Base-by-base conservation (phyloP, 2,329 filamentous ascomycete genomes). In the Epichloe festucae region DNA sequence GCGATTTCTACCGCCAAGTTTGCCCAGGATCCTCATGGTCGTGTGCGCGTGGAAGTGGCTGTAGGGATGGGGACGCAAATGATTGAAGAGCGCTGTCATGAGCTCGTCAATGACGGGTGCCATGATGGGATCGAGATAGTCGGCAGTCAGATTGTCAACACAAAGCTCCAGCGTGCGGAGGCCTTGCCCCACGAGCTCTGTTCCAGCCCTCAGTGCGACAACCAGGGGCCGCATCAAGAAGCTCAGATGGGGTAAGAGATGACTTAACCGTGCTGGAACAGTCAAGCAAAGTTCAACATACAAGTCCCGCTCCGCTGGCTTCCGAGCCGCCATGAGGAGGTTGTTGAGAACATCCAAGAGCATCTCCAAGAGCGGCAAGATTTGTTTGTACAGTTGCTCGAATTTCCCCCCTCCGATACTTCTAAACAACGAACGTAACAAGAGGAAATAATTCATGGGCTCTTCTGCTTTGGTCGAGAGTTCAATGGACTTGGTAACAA, bases 121-220 rank as follows among this genome's bases (percentile, higher is more conserved):
- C 91, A 98, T 98, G 61, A 99, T 97, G 0, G 93, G 94, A 60
- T 99, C 93, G 14, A 99, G 73, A 63, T 98, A 99, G 62, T 98
- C 93, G 0, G 93, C 91, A 0, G 94, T 98, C 0, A 99, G 77
- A 60, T 99, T 99, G 57, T 99, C 93, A 17, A 99, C 93, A 62
- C 93, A 99, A 2, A 99, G 78, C 63, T 99, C 93, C 5, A 99
- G 73, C 0, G 93, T 99, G 31, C 94, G 77, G 6, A 99, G 74
- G 0, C 93, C 93, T 66, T 98, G 94, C 0, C 90, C 90, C 17
- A 98, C 91, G 40, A 99, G 78, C 57, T 99, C 93, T 1, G 87
- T 90, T 14, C 91, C 90, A 17, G 90, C 89, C 52, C 90, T 81
- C 49, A 99, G 71, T 8, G 93, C 93, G 53, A 98, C 90, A n/a